Evolutionary conservation across 1,284 basidiomycete genomes (phyloP), one percentile per base, ranked within the genome.

Genomic region (Chiua sp.): DNA sequence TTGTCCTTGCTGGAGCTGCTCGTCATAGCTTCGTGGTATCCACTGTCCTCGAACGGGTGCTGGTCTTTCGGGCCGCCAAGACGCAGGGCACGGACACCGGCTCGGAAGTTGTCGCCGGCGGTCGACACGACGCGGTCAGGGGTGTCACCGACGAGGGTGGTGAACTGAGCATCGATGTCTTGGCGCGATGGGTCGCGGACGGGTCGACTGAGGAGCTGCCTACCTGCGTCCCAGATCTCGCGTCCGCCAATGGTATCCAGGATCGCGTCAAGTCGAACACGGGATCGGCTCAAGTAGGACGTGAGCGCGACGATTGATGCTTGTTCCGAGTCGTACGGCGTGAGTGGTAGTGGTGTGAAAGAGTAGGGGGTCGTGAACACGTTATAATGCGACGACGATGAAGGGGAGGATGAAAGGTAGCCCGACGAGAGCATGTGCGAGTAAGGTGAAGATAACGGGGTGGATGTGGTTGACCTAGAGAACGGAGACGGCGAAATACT

Each of bases 211-310:
- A 96, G 76, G 28, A 94, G 79, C 61, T 79, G 74, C 66, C 86
- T 84, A 3, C 87, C 83, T 3, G 87, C 88, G 63, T 91, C 88
- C 83, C 92, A 91, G 28, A 94, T 80, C 30, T 82, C 84, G 63
- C 83, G 82, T 16, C 93, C 92, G 12, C 94, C 94, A 23, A 92
- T 77, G 2, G 90, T 91, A 72, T 96, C 94, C 57, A 96, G 74
- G 4, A 96, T 83, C 32, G 87, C 87, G 71, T 95, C 91, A 71
- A 93, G 91, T 22, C 68, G 67, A 37, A 76, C 62, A 35, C 63
- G 67, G 55, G 81, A 78, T 60, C 86, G 83, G 12, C 80, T 82
- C 59, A 87, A 82, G 55, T 78, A 81, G 33, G 77, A 77, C 42
- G 90, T 72, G 47, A 80, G 75, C 47, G 83, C 80, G 28, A 91